Evolutionary conservation across 139 green algal genomes (phyloP), one percentile per base, ranked within the genome.

Genomic region (Pseudopediastrum boryanum): DNA sequence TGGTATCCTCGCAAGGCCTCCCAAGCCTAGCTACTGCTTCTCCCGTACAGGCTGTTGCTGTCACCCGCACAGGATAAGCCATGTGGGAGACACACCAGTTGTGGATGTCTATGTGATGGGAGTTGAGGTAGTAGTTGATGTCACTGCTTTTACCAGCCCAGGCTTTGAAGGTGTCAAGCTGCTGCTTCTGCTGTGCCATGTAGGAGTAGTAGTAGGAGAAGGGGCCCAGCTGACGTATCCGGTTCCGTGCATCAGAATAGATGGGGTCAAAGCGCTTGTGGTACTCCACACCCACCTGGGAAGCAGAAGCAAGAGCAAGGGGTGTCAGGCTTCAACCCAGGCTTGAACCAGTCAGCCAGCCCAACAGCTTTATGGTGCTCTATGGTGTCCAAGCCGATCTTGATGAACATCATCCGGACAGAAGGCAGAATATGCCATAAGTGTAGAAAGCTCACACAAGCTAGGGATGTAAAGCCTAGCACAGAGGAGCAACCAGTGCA

Each of bases 201-300:
- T 88, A 90, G 33, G 62, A 75, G 66, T 81, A 84, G 76, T 92
- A 93, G 79, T 89, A 93, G 33, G 89, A 93, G 69, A 94, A 94
- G 63, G 81, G 66, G 21, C 90, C 89, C 35, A 94, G 77, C 0
- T 48, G n/a, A 2, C 36, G 59, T 8, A 86, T 80, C 31, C 90
- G 79, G 62, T 86, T 84, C 33, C 84, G 75, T 0, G 89, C 89
- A 68, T 94, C 90, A 2, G 41, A 63, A 77, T 94, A 94, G n/a
- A 94, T 90, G 33, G 88, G 86, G 73, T 94, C 89, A 46, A 90
- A 94, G 21, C 89, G 86, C 86, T 94, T 94, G 84, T 94, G 89
- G 77, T 85, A 93, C 82, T 94, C 89, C 25, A 92, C 81, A 0
- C 75, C 80, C 31, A 85, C 51, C 59, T 78, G 56, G 19, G 41